Percentiles rank a stretch among this genome's conserved stretches.
These are phyloP conservation scores for Cutaneotrichosporon mucoides DNA, from an alignment of 1,284 basidiomycete genomes.

Conservation along the genomic window DNA sequence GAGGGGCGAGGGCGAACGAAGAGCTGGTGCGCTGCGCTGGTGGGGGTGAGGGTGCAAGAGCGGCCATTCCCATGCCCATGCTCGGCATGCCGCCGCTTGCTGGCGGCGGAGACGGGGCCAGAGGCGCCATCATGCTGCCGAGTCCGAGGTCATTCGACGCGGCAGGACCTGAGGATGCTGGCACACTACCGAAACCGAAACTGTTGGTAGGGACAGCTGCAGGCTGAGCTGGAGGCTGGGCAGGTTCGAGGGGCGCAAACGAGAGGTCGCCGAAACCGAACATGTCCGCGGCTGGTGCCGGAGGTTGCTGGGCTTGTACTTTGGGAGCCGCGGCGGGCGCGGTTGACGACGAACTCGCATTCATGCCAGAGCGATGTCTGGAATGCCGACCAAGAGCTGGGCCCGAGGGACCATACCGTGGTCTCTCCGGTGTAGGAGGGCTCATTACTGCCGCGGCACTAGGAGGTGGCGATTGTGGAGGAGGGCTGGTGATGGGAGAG, in stretches of 20 bases:
- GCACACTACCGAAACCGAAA: too few relatives aligned
- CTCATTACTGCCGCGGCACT: not conserved
- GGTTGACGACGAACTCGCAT: not conserved
- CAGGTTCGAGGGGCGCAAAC: not conserved
- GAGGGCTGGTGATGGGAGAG: not conserved
- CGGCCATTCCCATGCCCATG: not conserved
- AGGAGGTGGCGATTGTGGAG: too few relatives aligned
- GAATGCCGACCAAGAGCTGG: not conserved
- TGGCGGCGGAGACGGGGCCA: not conserved
- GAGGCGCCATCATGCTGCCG: not conserved
- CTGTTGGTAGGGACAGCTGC: too few relatives aligned
- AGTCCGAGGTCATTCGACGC: too few relatives aligned
- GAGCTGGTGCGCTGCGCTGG: not conserved
- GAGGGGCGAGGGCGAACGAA: not conserved
- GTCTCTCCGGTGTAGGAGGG: not conserved
- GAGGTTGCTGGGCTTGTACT: not conserved
- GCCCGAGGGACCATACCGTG: not conserved
- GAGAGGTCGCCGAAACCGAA: not conserved
- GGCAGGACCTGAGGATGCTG: too few relatives aligned
- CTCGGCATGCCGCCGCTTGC: too few relatives aligned
- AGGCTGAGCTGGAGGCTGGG: not conserved
- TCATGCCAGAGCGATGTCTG: not conserved
- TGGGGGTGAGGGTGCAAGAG: not conserved
- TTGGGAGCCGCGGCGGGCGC: not conserved
- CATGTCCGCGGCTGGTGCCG: not conserved